Evolutionary conservation across 2,329 filamentous ascomycete genomes (phyloP).

Genomic region (Blumeriella jaapii): DNA sequence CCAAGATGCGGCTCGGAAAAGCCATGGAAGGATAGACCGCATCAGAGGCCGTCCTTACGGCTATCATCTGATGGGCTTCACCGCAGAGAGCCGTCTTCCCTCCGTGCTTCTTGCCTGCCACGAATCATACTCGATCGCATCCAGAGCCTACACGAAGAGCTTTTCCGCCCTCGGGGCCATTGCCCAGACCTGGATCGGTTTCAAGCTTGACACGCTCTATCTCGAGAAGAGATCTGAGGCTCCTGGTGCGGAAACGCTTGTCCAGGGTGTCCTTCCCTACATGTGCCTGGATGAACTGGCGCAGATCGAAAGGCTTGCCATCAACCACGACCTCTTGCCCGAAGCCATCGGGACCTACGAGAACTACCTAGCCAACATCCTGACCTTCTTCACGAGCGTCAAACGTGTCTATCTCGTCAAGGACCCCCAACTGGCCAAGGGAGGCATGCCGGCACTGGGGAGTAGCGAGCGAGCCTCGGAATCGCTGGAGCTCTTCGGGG

Average conservation of each 20-base stretch:
- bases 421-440: background rate
- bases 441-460: background rate
- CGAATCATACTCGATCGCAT: slow-evolving; percentile 1
- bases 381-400: slow-evolving; percentile 2
- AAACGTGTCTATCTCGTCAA: slow-evolving; percentile 1
- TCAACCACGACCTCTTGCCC: background rate
- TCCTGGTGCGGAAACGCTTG: background rate
- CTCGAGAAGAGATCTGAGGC: background rate
- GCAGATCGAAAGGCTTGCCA: slow-evolving; percentile 1
- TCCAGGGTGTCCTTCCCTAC: slow-evolving; percentile 3
- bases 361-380: slow-evolving; percentile 3
- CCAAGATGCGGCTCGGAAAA: background rate
- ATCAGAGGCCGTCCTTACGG: slow-evolving; percentile 2
- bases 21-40: slow-evolving; percentile 1
- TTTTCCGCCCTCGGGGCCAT: slow-evolving; percentile 3
- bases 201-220: slow-evolving; percentile 1
- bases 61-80: slow-evolving; percentile 1
- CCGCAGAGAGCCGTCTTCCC: background rate
- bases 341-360: slow-evolving; percentile 1
- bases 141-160: slow-evolving; percentile 1
- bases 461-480: background rate
- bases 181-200: slow-evolving; percentile 2
- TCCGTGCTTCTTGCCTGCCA: background rate
- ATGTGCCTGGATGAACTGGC: slow-evolving; percentile 5
- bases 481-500: background rate